Evolutionary conservation across 495 filamentous ascomycete genomes (phyloP).

Genomic region (Lichina pygmaea): DNA sequence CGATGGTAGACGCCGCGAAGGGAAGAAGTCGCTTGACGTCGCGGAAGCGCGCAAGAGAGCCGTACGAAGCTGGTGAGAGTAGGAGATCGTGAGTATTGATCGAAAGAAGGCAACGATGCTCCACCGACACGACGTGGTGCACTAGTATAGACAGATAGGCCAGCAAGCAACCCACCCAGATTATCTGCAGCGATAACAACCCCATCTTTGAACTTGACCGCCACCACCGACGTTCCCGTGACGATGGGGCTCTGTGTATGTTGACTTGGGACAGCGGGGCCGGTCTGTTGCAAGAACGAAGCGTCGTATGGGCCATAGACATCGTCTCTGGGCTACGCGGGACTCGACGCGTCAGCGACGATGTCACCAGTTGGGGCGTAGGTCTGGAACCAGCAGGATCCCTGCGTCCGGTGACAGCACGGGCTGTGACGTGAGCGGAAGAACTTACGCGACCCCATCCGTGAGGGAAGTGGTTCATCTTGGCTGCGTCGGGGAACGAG

Average conservation of each 20-base stretch:
- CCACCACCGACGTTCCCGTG: constrained; percentile 86
- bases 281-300: constrained; percentile 37
- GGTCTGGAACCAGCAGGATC: constrained; percentile 2
- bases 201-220: constrained; percentile 82
- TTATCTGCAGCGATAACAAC: constrained; percentile 95
- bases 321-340: constrained; percentile 63
- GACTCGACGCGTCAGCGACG: no score
- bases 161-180: constrained; percentile 30
- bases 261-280: constrained; percentile 29
- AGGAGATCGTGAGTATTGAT: background rate
- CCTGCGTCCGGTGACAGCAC: background rate
- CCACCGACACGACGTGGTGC: background rate
- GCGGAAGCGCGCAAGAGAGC: constrained; percentile 86
- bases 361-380: background rate
- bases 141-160: background rate
- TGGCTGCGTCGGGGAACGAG: background rate
- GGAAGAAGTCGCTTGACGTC: constrained; percentile 71
- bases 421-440: background rate
- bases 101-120: no score
- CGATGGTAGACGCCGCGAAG: constrained; percentile 47
- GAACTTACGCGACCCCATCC: constrained; percentile 77
- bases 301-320: constrained; percentile 79
- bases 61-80: constrained; percentile 54
- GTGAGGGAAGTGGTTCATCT: constrained; percentile 89
- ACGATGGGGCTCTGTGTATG: constrained; percentile 81